Evolutionary conservation across 805 yeast species (phyloP), one percentile per base, ranked within the genome.

Genomic region (Limtongozyma cylindracea): DNA sequence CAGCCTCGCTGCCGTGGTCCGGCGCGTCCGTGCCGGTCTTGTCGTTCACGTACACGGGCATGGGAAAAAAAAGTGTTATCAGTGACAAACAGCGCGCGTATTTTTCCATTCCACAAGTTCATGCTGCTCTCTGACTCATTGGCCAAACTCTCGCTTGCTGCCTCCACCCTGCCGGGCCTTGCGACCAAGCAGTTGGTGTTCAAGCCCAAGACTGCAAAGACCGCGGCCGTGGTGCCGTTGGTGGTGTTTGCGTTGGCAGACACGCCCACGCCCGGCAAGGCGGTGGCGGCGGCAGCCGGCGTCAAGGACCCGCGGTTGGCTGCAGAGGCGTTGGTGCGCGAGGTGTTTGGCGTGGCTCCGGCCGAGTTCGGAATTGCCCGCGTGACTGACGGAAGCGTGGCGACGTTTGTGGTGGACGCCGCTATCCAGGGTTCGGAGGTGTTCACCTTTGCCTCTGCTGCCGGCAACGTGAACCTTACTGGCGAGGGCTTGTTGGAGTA

Each of bases 281-380:
- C 55, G 18, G 56, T 77, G 31, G 82, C 91, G 25, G 51, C 56
- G 25, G 56, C 63, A 19, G 71, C 78, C 8, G 55, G 51, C 20
- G 73, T 61, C 23, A 78, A 78, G 47, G 93, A 78, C 28, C 91
- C 91, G 31, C 62, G 93, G 46, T 52, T 78, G 35, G 94, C 93
- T 23, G 68, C 68, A 33, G 82, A 73, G 30, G 92, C 71, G 25
- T 54, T 78, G 32, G 68, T 77, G 21, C 51, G 54, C 28, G 63
- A 64, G 33, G 61, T 70, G 35, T 71, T 72, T 29, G 46, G 50
- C 18, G 64, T 69, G 30, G 51, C 72, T 12, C 41, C 65, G 25
- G 73, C 70, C 24, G 47, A 50, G 30, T 45, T 62, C 36, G 43
- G 48, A 5, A 6, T 6, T 6, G 5, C 6, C 15, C 15, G 6